Conservation (phyloP, 768 basidiomycete genomes). For the Lactifluus rugatus region DNA sequence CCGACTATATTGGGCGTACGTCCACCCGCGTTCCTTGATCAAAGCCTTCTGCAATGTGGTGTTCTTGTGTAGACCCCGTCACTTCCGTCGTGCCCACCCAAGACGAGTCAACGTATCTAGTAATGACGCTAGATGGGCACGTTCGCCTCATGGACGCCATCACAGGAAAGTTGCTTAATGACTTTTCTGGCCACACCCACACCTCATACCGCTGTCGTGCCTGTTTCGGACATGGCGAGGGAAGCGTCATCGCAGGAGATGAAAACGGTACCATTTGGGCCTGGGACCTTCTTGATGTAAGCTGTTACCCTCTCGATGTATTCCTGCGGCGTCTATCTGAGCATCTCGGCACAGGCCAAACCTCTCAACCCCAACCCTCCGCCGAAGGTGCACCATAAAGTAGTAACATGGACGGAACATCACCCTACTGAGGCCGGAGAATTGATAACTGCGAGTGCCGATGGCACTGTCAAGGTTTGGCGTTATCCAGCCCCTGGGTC, state of each 20-base stretch:
- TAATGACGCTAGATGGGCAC: slow-evolving; percentile 75
- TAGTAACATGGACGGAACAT: slow-evolving; percentile 87
- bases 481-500: slow-evolving; percentile 30
- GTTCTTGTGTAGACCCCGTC: slow-evolving; percentile 59
- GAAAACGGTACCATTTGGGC: slow-evolving; percentile 84
- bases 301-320: slow-evolving; percentile 21
- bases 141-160: slow-evolving; percentile 77
- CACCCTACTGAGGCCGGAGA: slow-evolving; percentile 76
- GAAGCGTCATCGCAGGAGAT: slow-evolving; percentile 76
- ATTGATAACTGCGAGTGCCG: slow-evolving; percentile 82
- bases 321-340: neutral
- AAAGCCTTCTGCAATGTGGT: neutral
- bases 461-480: slow-evolving; percentile 91
- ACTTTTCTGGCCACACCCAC: slow-evolving; percentile 71
- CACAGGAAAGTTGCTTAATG: slow-evolving; percentile 77
- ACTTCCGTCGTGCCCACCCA: slow-evolving; percentile 72
- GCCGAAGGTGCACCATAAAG: slow-evolving; percentile 68
- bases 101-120: slow-evolving; percentile 72
- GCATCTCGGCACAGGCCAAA: slow-evolving; percentile 43
- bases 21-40: slow-evolving; percentile 16
- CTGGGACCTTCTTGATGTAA: slow-evolving; percentile 88
- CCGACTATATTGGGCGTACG: slow-evolving; percentile 88
- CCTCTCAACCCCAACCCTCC: slow-evolving; percentile 64
- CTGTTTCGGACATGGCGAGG: slow-evolving; percentile 78
- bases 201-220: slow-evolving; percentile 69